These are phyloP conservation scores for Wallacemonas sp. DNA, from an alignment of 208 protist species.

Conservation along the genomic window DNA sequence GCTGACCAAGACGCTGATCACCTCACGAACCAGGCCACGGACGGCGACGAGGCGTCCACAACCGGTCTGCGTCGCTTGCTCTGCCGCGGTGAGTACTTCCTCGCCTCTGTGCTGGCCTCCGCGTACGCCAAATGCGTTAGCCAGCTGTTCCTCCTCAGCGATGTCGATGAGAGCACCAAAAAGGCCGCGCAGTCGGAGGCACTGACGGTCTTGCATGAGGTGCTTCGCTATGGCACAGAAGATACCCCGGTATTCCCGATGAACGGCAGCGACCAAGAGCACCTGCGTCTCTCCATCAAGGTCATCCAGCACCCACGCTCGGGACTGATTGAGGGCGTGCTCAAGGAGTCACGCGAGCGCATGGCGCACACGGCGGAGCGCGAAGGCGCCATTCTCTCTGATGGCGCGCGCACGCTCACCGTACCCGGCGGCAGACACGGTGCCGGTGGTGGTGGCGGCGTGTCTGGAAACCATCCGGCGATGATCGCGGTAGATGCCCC, in stretches of 20 bases:
- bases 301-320: slow-evolving; percentile 48
- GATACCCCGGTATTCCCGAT: slow-evolving; percentile 30
- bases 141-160: slow-evolving; percentile 35
- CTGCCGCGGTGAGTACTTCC: slow-evolving; percentile 93
- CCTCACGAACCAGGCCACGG: too few species aligned
- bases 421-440: background rate
- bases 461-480: background rate
- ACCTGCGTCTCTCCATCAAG: slow-evolving; percentile 82
- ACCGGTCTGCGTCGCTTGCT: slow-evolving; percentile 59
- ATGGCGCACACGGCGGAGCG: background rate
- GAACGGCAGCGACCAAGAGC: slow-evolving; percentile 90
- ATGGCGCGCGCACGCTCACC: slow-evolving; percentile 7
- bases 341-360: slow-evolving; percentile 67
- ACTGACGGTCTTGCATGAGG: slow-evolving; percentile 58
- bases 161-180: slow-evolving; percentile 27
- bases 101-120: slow-evolving; percentile 85
- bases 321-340: slow-evolving; percentile 54
- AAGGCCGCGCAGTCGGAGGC: slow-evolving; percentile 58
- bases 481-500: slow-evolving; percentile 66
- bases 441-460: slow-evolving; percentile 10
- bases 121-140: slow-evolving; percentile 95
- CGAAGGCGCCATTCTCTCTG: slow-evolving; percentile 4
- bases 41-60: slow-evolving; percentile 14
- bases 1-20: too few species aligned
- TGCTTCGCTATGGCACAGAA: slow-evolving; percentile 80